Percentiles rank a stretch among this genome's conserved stretches.
These are phyloP conservation scores for Volvox reticuliferus DNA, from an alignment of 139 green algal genomes.

Conservation along the genomic window DNA sequence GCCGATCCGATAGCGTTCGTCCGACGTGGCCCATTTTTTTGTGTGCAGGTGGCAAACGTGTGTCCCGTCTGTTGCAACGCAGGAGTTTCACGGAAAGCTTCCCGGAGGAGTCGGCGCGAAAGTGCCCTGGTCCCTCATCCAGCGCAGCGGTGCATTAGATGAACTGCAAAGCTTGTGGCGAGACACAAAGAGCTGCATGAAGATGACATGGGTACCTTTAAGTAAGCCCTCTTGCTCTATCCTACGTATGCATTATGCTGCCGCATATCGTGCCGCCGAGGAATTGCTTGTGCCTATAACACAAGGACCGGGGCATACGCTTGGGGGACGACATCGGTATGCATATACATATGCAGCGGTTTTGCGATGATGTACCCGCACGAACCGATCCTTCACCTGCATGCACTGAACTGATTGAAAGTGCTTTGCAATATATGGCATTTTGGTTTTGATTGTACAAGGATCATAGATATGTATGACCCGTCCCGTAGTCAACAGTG, in stretches of 20 bases:
- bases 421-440: too few relatives aligned
- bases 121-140: not conserved
- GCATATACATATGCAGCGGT: not conserved
- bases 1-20: too few relatives aligned
- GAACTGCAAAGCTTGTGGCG: not conserved
- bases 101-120: slow-evolving; percentile 16
- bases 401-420: too few relatives aligned
- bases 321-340: not conserved
- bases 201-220: not conserved
- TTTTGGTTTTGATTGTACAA: too few relatives aligned
- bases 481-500: too few relatives aligned
- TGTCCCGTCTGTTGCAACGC: not conserved
- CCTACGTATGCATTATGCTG: too few relatives aligned
- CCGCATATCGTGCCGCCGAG: not conserved
- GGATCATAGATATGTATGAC: too few relatives aligned
- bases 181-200: not conserved
- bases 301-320: too few relatives aligned
- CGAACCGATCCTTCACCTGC: too few relatives aligned
- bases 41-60: too few relatives aligned
- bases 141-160: not conserved
- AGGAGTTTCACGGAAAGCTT: slow-evolving; percentile 21
- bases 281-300: too few relatives aligned
- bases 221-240: not conserved
- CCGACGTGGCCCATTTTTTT: too few relatives aligned
- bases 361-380: not conserved